These are phyloP conservation scores for Venturia asperata DNA, from an alignment of 2,329 filamentous ascomycete species.

Conservation along the genomic window DNA sequence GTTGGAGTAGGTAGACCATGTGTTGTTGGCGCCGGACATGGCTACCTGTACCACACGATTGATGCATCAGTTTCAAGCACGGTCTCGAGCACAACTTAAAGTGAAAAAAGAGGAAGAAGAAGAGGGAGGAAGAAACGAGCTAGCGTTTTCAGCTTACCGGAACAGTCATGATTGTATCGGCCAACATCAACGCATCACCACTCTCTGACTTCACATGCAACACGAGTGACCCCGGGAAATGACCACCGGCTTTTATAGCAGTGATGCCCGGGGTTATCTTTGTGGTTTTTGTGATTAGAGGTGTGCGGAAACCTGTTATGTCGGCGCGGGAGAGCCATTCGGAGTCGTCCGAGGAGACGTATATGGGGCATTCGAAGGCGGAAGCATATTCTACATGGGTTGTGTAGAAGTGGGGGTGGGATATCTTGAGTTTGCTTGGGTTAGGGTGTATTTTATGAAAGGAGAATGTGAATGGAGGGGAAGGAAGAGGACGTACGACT, in stretches of 20 bases:
- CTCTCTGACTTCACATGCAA: conserved; percentile 50
- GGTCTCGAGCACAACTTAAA: background rate
- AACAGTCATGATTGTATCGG: conserved; percentile 69
- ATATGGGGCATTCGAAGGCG: conserved; percentile 63
- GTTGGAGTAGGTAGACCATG: conserved; percentile 12
- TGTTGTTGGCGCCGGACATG: conserved; percentile 8
- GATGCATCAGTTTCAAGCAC: background rate
- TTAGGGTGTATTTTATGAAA: too few species aligned
- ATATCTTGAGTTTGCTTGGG: conserved; percentile 41
- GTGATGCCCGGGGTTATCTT: conserved; percentile 43
- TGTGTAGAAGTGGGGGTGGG: conserved; percentile 76
- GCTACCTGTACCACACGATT: background rate
- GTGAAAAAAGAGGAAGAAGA: conserved; percentile 4
- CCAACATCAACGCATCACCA: conserved; percentile 51
- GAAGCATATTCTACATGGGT: conserved; percentile 68
- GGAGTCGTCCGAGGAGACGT: conserved; percentile 57
- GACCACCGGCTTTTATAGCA: conserved; percentile 65
- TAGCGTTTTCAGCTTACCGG: conserved; percentile 39
- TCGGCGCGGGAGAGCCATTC: conserved; percentile 53
- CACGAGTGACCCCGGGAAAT: conserved; percentile 70
- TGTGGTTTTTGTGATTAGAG: conserved; percentile 26
- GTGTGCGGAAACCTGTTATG: conserved; percentile 31
- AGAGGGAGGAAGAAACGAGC: background rate
- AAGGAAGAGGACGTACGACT: conserved; percentile 31
- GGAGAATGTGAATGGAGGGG: too few species aligned